These are phyloP conservation scores for Aquilaria agallochum DNA, from an alignment of 441 rosid species.

Conservation along the genomic window DNA sequence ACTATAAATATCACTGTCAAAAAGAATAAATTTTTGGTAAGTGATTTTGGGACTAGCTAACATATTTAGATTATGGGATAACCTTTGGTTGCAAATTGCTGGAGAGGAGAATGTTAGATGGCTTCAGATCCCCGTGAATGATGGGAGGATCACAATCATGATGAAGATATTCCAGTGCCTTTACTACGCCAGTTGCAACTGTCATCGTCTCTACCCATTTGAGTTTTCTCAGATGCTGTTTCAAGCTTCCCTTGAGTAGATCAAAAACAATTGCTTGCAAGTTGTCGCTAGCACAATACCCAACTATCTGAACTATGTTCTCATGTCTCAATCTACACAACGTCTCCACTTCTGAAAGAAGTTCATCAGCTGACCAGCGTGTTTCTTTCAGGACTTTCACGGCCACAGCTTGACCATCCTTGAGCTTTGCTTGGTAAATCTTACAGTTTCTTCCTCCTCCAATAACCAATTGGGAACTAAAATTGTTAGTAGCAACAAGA, in stretches of 20 bases:
- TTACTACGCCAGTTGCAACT: conserved; percentile 33
- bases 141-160: conserved; percentile 34
- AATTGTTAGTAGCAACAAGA: conserved; percentile 19
- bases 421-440: conserved; percentile 23
- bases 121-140: conserved; percentile 35
- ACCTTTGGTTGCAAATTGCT: conserved; percentile 31
- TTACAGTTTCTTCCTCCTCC: conserved; percentile 30
- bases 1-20: neutral
- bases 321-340: conserved; percentile 23
- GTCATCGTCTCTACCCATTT: conserved; percentile 30
- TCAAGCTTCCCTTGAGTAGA: conserved; percentile 30
- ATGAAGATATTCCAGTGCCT: conserved; percentile 39
- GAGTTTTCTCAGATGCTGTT: conserved; percentile 22
- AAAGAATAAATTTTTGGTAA: neutral
- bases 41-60: neutral
- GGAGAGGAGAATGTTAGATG: conserved; percentile 38
- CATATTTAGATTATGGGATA: conserved; percentile 9
- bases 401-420: conserved; percentile 27
- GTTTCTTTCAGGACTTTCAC: conserved; percentile 31
- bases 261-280: conserved; percentile 30
- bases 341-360: conserved; percentile 31
- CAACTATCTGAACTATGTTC: conserved; percentile 29
- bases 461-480: conserved; percentile 28
- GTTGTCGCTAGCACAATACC: conserved; percentile 22
- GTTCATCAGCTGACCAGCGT: conserved; percentile 21